phyloP scores from a whole-genome alignment of 176 grass and related monocot species.

The Oryza glaberrima region DNA sequence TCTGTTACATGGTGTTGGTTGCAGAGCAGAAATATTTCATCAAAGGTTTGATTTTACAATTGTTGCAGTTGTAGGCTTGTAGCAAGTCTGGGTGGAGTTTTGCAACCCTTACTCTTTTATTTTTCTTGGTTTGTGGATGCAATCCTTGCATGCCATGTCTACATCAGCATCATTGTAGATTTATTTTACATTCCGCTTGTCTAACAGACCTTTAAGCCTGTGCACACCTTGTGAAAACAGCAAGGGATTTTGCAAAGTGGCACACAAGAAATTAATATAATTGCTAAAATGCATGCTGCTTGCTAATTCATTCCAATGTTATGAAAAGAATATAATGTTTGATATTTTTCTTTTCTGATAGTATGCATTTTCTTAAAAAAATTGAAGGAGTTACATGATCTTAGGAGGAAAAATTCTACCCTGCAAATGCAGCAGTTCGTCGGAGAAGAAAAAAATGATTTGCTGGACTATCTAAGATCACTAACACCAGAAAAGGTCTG shows the following conservation, averaged over 20 bases:
- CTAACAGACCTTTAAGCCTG: neutral
- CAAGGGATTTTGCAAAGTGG: neutral
- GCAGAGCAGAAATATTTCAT: neutral
- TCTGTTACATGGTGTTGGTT: neutral
- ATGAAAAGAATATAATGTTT: neutral
- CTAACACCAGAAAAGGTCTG: slow-evolving; percentile 83
- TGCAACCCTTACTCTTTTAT: neutral
- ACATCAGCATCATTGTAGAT: neutral
- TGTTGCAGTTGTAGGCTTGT: too few species aligned
- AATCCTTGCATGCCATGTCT: neutral
- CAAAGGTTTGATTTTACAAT: neutral
- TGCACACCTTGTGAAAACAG: neutral
- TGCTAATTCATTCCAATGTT: neutral
- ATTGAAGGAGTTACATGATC: slow-evolving; percentile 73
- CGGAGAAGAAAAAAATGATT: slow-evolving; percentile 91
- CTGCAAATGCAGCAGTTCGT: slow-evolving; percentile 96
- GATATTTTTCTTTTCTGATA: neutral
- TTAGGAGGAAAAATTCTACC: slow-evolving; percentile 82
- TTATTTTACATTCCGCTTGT: neutral
- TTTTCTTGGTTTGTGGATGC: neutral
- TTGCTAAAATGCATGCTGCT: neutral
- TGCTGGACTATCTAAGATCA: slow-evolving; percentile 93
- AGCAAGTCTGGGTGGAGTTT: neutral
- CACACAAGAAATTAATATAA: neutral
- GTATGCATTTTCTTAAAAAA: slow-evolving; percentile 12